Base-by-base conservation (phyloP, 352 stramenopile species). In the Pythium brassicae region DNA sequence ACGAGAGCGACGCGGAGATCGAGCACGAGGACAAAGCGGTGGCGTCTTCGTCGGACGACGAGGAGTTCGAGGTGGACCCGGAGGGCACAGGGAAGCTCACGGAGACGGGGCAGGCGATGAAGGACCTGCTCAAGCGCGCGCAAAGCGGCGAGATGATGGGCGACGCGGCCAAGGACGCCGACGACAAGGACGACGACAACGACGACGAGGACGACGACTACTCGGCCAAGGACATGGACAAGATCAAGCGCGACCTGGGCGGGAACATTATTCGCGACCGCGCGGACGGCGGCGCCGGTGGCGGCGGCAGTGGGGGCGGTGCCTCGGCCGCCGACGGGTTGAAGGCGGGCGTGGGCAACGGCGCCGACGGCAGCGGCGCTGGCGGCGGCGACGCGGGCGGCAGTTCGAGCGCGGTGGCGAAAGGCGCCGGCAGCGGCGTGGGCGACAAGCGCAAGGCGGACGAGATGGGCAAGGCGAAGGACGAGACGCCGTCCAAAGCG, bases 1-100 rank as follows among this genome's bases (percentile, higher is more conserved):
- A 94, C 42, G 84, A 94, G 56, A 91, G 83, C 40, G 82, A 92
- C n/a, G 70, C 75, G 3, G 84, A 92, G 70, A 89, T 94, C 47
- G 70, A 91, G 23, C 73, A 88, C 20, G 75, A 89, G 20, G 76
- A 90, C 46, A 74, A 83, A 58, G 78, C 65, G n/a, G 44, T 89
- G 10, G 63, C 80, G 56, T 92, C 80, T 0, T 78, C 89, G 50
- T 90, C 78, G 63, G 80, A 92, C 8, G 74, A 88, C 56, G 80
- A 90, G 27, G 83, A 92, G 63, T 85, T 87, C 23, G 75, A 84
- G 45, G 83, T 83, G 23, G 83, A 90, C 35, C 72, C 69, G 0
- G 78, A 90, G 39, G 80, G 69, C 35, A 76, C 72, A 0, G 83
- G 78, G 40, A 92, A 92, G 62, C 63, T 92, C 43, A 92, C 82